phyloP scores from a whole-genome alignment of 768 basidiomycete genomes.

The Suillus cothurnatus region DNA sequence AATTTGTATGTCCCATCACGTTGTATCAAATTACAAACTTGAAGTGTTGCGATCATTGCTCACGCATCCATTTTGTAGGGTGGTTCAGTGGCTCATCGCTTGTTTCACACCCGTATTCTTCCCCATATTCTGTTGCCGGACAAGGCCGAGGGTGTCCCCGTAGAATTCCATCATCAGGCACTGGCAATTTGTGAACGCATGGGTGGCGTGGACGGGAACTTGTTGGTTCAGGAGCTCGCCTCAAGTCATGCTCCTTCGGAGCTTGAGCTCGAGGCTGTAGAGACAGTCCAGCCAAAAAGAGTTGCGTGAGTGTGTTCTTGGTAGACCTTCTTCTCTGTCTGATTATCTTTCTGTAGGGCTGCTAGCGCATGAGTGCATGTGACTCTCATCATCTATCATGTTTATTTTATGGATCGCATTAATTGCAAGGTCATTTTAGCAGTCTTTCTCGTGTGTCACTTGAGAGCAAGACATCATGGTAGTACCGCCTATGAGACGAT shows the following conservation, averaged over 20 bases:
- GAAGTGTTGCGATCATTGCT: neutral
- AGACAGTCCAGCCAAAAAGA: slow-evolving; percentile 15
- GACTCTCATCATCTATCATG: neutral
- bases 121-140: slow-evolving; percentile 33
- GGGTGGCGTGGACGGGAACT: slow-evolving; percentile 31
- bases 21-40: slow-evolving; percentile 16
- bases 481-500: neutral
- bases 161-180: slow-evolving; percentile 31
- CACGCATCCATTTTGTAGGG: slow-evolving; percentile 21
- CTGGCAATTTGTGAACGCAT: slow-evolving; percentile 30
- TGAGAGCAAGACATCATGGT: neutral
- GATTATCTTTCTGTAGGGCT: neutral
- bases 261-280: slow-evolving; percentile 11
- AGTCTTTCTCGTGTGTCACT: neutral
- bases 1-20: slow-evolving; percentile 60
- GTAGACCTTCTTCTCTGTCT: neutral
- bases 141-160: slow-evolving; percentile 30
- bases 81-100: slow-evolving; percentile 34
- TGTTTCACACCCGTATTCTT: slow-evolving; percentile 39
- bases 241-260: slow-evolving; percentile 6
- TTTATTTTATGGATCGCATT: slow-evolving; percentile 7
- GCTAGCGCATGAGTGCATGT: neutral
- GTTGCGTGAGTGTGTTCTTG: slow-evolving; percentile 24
- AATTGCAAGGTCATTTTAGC: neutral
- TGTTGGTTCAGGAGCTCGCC: slow-evolving; percentile 11